Evolutionary conservation across 2,329 filamentous ascomycete genomes (phyloP), one percentile per base, ranked within the genome.

Genomic region (Aspergillus neoniger): DNA sequence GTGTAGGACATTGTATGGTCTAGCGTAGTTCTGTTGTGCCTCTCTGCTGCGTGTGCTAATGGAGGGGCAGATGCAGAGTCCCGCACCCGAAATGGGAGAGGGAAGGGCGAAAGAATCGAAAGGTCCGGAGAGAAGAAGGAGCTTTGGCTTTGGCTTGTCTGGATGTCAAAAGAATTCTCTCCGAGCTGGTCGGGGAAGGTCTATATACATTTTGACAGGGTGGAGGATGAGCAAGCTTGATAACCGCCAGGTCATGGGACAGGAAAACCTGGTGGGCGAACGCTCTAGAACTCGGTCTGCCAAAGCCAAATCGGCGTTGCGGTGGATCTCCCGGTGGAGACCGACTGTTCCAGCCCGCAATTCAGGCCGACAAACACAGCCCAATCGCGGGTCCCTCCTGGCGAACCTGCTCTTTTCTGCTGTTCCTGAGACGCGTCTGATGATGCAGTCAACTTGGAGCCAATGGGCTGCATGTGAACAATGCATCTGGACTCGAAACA

Each of bases 331-430:
- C 53, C 23, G 19, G 25, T 44, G 19, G 39, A 44, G 39, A 44
- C 53, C 39, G 53, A 44, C 53, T 55, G 53, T 44, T 55, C 53
- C 53, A 55, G 53, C 53, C 53, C 53, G 30, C 39, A 17, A 30
- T 44, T 55, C 53, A 55, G 53, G 53, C 53, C 41, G 53, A 36
- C 53, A 55, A 47, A 15, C 53, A 55, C 53, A 44, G 53, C 53
- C 53, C 53, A 55, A 55, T 23, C 43, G 53, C 53, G 43, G 39
- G 25, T 32, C 25, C 25, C 30, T 47, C 25, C 39, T 55, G 25
- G 44, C 17, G 53, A 55, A 55, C 25, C 39, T 50, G 25, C 28
- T 36, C 32, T 36, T 38, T 47, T 55, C 39, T 14, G 23, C 19
- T 23, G 53, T 44, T 47, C 53, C 41, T 47, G 53, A 44, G 41